Conservation (phyloP, 768 basidiomycete genomes). For the Solioccasus polychromus region DNA sequence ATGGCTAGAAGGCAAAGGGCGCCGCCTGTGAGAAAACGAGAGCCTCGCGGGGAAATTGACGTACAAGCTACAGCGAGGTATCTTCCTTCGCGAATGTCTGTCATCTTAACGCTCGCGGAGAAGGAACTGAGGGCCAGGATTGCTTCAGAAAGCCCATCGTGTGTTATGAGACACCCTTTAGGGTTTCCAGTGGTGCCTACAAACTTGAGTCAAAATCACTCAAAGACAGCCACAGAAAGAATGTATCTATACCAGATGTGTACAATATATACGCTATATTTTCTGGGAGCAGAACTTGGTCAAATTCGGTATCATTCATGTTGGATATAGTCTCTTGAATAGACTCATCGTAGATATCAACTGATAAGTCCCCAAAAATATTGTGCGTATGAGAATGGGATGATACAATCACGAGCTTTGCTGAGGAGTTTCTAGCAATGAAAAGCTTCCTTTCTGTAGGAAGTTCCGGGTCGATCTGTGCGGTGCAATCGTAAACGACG, state of each 20-base stretch:
- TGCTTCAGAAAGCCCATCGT: slow-evolving; percentile 33
- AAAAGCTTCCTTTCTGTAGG: slow-evolving; percentile 44
- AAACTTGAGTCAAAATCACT: slow-evolving; percentile 11
- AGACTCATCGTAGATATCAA: slow-evolving; percentile 19
- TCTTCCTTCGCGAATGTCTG: slow-evolving; percentile 26
- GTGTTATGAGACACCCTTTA: slow-evolving; percentile 46
- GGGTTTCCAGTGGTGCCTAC: slow-evolving; percentile 49
- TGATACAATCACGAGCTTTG: slow-evolving; percentile 41
- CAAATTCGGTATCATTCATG: slow-evolving; percentile 29
- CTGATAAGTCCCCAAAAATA: slow-evolving; percentile 19
- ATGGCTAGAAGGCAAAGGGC: slow-evolving; percentile 34
- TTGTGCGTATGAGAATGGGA: slow-evolving; percentile 6
- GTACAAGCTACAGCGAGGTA: slow-evolving; percentile 46
- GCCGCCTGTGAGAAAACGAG: not conserved
- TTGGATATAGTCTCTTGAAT: slow-evolving; percentile 27
- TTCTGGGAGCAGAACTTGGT: slow-evolving; percentile 28
- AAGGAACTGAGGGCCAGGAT: slow-evolving; percentile 29
- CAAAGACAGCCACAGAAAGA: not conserved
- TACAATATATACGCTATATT: slow-evolving; percentile 46
- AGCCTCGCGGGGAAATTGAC: slow-evolving; percentile 8
- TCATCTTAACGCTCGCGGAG: slow-evolving; percentile 19
- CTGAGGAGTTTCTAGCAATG: slow-evolving; percentile 42
- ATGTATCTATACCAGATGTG: slow-evolving; percentile 44
- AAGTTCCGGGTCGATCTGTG: slow-evolving; percentile 52
- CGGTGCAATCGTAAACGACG: not conserved